Percentiles rank a stretch among this genome's conserved stretches.
Evolutionary conservation across 257 asterid genomes (phyloP).

Genomic region (Thymus mandschuricus): DNA sequence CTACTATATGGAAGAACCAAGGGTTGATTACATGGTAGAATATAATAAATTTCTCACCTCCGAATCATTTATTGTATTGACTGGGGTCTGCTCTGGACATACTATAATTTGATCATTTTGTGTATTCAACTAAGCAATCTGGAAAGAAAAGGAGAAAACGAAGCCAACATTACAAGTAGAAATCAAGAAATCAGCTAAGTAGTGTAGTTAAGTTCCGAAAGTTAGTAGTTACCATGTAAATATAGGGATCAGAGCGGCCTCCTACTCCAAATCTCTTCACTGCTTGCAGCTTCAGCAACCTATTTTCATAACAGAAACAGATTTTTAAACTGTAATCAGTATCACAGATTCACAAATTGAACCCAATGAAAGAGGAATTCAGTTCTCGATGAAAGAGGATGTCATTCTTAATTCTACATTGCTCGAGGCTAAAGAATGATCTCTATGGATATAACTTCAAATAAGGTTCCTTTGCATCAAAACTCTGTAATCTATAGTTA

Average conservation of each 20-base stretch:
- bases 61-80: background rate
- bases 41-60: conserved; percentile 22
- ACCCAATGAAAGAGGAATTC: background rate
- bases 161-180: conserved; percentile 11
- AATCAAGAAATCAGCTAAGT: background rate
- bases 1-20: conserved; percentile 17
- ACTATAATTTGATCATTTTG: conserved; percentile 15
- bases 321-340: conserved; percentile 1
- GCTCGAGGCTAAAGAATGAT: conserved; percentile 8
- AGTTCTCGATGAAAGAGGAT: no score
- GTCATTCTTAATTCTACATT: conserved; percentile 4
- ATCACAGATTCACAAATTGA: background rate
- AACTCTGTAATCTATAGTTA: no score
- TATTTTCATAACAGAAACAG: conserved; percentile 37
- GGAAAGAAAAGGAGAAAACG: conserved; percentile 29
- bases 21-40: background rate
- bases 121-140: conserved; percentile 46
- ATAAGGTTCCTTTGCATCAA: background rate
- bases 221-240: conserved; percentile 62
- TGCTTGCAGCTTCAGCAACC: conserved; percentile 73
- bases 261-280: conserved; percentile 91
- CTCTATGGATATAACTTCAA: conserved; percentile 1
- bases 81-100: background rate
- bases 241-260: conserved; percentile 83
- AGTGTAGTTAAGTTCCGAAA: background rate